Evolutionary conservation across 1,284 basidiomycete genomes (phyloP).

Genomic region (Fomitiporia mediterranea): DNA sequence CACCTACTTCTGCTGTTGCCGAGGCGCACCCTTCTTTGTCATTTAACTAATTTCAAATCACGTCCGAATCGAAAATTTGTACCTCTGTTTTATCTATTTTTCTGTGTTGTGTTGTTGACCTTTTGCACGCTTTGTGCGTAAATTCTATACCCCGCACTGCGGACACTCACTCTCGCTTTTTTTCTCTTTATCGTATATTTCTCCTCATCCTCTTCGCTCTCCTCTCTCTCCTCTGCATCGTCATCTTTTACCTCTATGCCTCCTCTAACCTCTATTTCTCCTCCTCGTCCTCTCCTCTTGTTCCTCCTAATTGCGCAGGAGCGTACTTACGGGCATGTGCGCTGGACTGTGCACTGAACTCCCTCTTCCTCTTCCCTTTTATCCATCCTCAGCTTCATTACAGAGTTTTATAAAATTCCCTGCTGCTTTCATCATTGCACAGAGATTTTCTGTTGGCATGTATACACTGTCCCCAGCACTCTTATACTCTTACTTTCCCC

Average conservation of each 20-base stretch:
- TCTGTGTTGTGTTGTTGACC: too few species aligned
- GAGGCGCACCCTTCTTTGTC: not conserved
- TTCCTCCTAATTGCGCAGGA: not conserved
- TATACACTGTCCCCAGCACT: too few species aligned
- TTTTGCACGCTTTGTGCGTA: not conserved
- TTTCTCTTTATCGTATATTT: not conserved
- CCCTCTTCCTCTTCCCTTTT: not conserved
- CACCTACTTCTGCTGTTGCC: too few species aligned
- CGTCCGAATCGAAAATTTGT: not conserved
- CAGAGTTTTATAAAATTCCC: too few species aligned
- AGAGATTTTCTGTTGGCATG: too few species aligned
- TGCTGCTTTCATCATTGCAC: too few species aligned
- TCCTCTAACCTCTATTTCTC: not conserved
- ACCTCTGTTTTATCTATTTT: not conserved
- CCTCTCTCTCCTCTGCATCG: too few species aligned
- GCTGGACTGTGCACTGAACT: slow-evolving; percentile 4
- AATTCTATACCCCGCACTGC: not conserved
- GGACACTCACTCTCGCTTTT: not conserved
- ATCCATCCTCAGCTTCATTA: too few species aligned
- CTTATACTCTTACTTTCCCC: too few species aligned
- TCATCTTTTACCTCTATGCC: not conserved
- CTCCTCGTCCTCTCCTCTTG: not conserved
- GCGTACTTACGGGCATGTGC: slow-evolving; percentile 2
- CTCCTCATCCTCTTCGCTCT: not conserved
- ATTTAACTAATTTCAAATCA: not conserved